phyloP scores from a whole-genome alignment of 73 alveolate genomes.

The Paramecium bursaria region DNA sequence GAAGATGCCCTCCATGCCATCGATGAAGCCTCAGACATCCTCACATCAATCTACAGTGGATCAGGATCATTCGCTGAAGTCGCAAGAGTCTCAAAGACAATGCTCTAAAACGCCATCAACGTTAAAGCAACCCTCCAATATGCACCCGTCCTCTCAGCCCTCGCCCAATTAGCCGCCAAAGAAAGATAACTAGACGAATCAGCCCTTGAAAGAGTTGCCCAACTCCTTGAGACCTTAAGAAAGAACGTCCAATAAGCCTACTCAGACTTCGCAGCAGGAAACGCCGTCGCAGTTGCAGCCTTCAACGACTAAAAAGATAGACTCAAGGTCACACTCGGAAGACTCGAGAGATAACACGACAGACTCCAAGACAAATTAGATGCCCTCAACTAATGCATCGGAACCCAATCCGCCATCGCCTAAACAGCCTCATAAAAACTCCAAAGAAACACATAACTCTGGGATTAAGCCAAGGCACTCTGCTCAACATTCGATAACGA shows the following conservation, averaged over 20 bases:
- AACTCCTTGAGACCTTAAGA: constrained; percentile 53
- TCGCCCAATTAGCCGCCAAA: constrained; percentile 46
- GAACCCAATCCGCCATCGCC: constrained; percentile 61
- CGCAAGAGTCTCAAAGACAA: constrained; percentile 43
- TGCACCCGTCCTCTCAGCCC: constrained; percentile 52
- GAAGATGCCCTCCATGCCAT: constrained; percentile 64
- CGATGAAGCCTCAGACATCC: constrained; percentile 59
- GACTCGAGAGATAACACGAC: constrained; percentile 36
- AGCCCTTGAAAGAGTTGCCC: constrained; percentile 60
- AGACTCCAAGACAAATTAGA: constrained; percentile 53
- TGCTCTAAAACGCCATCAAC: constrained; percentile 57
- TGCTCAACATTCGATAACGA: constrained; percentile 59
- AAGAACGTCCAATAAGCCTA: constrained; percentile 40
- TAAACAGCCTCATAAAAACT: constrained; percentile 62
- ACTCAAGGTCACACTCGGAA: neutral
- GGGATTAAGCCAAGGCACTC: constrained; percentile 59
- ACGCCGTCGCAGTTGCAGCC: constrained; percentile 60
- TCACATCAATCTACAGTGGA: constrained; percentile 58
- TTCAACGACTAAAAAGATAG: constrained; percentile 62
- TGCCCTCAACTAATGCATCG: constrained; percentile 36
- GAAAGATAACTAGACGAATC: constrained; percentile 56
- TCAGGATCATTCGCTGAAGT: constrained; percentile 57
- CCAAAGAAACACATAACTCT: constrained; percentile 55
- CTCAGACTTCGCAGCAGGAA: constrained; percentile 24
- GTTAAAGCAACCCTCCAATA: constrained; percentile 29